Base-by-base conservation (phyloP, 1,139 yeast genomes). In the Saccharomyces hybrid region DNA sequence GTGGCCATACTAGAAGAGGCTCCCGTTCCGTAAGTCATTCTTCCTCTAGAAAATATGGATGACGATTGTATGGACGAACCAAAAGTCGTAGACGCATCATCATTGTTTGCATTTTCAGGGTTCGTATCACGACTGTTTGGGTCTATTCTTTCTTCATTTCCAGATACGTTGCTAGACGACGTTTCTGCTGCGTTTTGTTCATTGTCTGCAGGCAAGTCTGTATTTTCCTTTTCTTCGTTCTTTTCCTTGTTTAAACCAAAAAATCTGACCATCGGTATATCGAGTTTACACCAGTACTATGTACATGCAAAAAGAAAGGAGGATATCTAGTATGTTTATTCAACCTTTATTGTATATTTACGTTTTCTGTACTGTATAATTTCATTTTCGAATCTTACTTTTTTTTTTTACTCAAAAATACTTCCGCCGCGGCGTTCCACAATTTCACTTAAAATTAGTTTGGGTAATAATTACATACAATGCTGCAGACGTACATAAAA, bases 21-120 rank as follows among this genome's bases (percentile, higher is more conserved):
- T 8, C 65, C 65, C 20, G 66, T 63, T 13, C 62, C 59, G 54
- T 57, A 57, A 23, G 69, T 63, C 7, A 50, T 27, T 51, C 61
- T 59, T 23, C 68, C 60, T 55, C 58, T 63, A 9, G 69, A 64
- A 53, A 66, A 66, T 11, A 66, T 58, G 5, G 69, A 66, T 5
- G 66, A 62, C 7, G 66, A 58, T 48, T 61, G 63, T 23, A 60
- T 49, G 30, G 64, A 61, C 4, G 60, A 58, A 7, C 59, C 57
- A 2, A 59, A 55, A 30, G 55, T 56, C 23, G 61, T 61, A 14
- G 62, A 60, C 5, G 54, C 50, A 38, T 54, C 63, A 44, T 61
- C 65, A 50, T 51, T 51, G 5, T 50, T 26, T 2, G 54, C 38
- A 25, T 27, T 28, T n/a, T 50, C 38, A 26, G 31, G 25, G 30